These are phyloP conservation scores for Rutstroemia sp. DNA, from an alignment of 2,329 filamentous ascomycete genomes.

Conservation along the genomic window DNA sequence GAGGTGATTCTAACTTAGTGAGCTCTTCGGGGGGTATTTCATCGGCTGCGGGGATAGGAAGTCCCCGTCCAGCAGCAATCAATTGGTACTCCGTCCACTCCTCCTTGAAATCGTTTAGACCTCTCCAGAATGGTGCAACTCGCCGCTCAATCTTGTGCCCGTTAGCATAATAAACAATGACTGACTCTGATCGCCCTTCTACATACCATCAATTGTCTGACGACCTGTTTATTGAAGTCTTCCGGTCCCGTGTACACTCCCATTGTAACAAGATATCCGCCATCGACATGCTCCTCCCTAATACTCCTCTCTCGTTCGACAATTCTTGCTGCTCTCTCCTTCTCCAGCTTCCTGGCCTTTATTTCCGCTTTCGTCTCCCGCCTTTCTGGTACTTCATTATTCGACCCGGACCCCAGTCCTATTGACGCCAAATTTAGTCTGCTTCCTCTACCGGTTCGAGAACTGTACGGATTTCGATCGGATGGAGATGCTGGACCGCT, in stretches of 20 bases:
- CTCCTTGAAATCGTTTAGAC: constrained; percentile 79
- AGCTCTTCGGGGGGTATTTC: constrained; percentile 67
- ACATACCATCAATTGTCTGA: constrained; percentile 82
- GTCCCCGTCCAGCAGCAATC: constrained; percentile 79
- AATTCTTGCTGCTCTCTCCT: constrained; percentile 64
- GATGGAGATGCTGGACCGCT: constrained; percentile 21
- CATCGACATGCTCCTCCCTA: constrained; percentile 86
- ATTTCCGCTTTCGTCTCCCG: constrained; percentile 87
- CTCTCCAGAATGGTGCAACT: constrained; percentile 91
- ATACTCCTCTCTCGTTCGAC: constrained; percentile 89
- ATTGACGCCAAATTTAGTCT: constrained; percentile 29
- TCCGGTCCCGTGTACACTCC: constrained; percentile 88
- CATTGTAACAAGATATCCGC: constrained; percentile 87
- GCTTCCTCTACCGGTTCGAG: constrained; percentile 23
- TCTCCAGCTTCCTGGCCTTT: constrained; percentile 78
- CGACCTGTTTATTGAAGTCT: constrained; percentile 84
- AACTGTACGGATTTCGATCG: constrained; percentile 21
- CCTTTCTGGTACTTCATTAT: constrained; percentile 36
- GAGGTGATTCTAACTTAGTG: constrained; percentile 40
- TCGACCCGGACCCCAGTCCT: constrained; percentile 23
- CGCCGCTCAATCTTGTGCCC: constrained; percentile 73
- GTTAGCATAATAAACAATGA: constrained; percentile 13
- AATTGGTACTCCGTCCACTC: constrained; percentile 94
- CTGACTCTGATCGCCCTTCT: not conserved
- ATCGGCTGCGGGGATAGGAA: constrained; percentile 78